Evolutionary conservation across 352 stramenopile genomes (phyloP).

Genomic region (Phytophthora uliginosa): DNA sequence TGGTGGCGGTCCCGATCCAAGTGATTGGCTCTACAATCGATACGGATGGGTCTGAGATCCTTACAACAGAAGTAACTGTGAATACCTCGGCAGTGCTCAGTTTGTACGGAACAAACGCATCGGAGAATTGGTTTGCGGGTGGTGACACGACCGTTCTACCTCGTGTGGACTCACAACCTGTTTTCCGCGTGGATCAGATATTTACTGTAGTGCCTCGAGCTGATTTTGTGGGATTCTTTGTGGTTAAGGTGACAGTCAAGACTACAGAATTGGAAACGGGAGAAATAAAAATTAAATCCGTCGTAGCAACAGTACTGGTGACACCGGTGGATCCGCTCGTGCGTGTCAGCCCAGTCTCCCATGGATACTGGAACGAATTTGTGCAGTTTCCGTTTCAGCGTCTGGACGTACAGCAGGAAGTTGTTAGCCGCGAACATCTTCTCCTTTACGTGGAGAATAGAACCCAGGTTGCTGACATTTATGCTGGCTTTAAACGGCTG

Average conservation of each 20-base stretch:
- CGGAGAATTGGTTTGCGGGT: conserved; percentile 26
- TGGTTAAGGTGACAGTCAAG: conserved; percentile 42
- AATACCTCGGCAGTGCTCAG: conserved; percentile 35
- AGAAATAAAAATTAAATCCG: conserved; percentile 28
- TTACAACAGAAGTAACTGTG: conserved; percentile 24
- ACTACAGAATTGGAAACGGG: conserved; percentile 47
- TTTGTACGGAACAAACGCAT: conserved; percentile 28
- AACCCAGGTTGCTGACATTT: conserved; percentile 46
- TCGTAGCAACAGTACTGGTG: conserved; percentile 39
- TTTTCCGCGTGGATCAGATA: conserved; percentile 25
- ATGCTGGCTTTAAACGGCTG: conserved; percentile 42
- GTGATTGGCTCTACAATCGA: conserved; percentile 39
- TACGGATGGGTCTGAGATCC: conserved; percentile 39
- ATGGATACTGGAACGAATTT: conserved; percentile 42
- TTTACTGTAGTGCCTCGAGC: conserved; percentile 43
- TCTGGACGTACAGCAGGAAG: conserved; percentile 42
- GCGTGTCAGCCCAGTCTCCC: conserved; percentile 20
- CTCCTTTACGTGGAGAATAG: conserved; percentile 51
- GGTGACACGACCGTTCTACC: conserved; percentile 18
- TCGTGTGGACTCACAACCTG: conserved; percentile 6
- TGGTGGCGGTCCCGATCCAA: conserved; percentile 26
- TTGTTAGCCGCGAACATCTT: conserved; percentile 45
- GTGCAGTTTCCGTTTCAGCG: conserved; percentile 53
- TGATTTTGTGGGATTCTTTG: conserved; percentile 57
- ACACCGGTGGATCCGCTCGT: conserved; percentile 41